Base-by-base conservation (phyloP, 2,329 filamentous ascomycete species). In the Phyllosticta citribraziliensis region DNA sequence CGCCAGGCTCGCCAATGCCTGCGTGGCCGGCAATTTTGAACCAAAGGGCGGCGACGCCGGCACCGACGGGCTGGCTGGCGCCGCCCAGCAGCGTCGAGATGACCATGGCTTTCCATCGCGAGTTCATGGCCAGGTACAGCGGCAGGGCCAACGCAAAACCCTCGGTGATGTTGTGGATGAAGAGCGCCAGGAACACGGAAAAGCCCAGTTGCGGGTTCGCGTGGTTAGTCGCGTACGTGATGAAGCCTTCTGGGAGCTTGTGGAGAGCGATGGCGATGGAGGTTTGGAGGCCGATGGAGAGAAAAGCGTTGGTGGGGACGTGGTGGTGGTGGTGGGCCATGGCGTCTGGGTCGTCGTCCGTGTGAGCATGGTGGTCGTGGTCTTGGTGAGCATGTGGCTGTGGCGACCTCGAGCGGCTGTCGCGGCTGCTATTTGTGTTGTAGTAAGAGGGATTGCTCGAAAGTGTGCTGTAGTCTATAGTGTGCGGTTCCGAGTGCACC, bases 101-200 rank as follows among this genome's bases (percentile, higher is more conserved):
- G 63, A 88, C 75, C 77, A 97, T 94, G 19, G 94, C 93, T 67
- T 86, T 88, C 70, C 84, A 78, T 54, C 91, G 87, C 62, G 86
- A 93, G 64, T 87, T 83, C 33, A 97, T 83, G 1, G 94, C 94
- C 69, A 99, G 88, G 74, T 96, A 99, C 0, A 99, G 80, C 0
- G 94, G 94, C 0, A 99, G 78, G 0, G 91, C 91, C 82, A 99
- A 88, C 64, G 92, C 90, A 71, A 97, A 97, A 1, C 94, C 94
- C 76, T 99, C 94, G 27, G 91, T 92, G 69, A 99, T 96, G 76
- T 97, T 99, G 80, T 99, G 94, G 63, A 99, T 93, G 71, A 96
- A 96, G 8, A 99, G 82, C 0, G 94, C 93, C 73, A 97, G 84
- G 76, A 99, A 99, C 60, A 99, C 91, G 58, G 89, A 88, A 74